A percentile compares a stretch with the other conserved stretches of the same genome.
phyloP scores from a whole-genome alignment of 108 stramenopile species.

The Skeletonema potamos region DNA sequence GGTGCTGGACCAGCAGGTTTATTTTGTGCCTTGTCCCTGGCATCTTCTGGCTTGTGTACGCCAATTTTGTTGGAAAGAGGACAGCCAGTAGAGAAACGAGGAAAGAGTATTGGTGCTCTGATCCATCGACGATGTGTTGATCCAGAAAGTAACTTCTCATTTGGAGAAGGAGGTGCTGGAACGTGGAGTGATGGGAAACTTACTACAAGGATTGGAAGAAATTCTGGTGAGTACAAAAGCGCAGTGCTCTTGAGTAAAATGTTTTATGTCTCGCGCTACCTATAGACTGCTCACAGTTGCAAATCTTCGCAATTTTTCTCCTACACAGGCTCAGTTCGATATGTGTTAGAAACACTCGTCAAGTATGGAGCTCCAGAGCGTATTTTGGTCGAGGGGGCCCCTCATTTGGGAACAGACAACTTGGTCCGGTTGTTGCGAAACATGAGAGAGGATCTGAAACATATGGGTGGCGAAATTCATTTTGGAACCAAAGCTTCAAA shows the following conservation, averaged over 20 bases:
- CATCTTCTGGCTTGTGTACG: slow-evolving; percentile 47
- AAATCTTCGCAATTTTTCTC: neutral
- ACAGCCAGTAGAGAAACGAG: slow-evolving; percentile 89
- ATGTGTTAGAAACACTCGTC: slow-evolving; percentile 83
- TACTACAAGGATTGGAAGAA: slow-evolving; percentile 91
- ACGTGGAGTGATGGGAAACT: slow-evolving; percentile 97
- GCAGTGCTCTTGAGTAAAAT: no score
- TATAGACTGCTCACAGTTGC: neutral
- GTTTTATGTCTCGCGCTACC: neutral
- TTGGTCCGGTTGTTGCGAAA: slow-evolving; percentile 82
- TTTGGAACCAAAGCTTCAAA: slow-evolving; percentile 82
- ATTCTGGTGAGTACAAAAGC: slow-evolving; percentile 40
- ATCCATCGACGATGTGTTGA: slow-evolving; percentile 64
- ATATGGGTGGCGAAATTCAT: slow-evolving; percentile 73
- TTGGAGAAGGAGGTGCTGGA: slow-evolving; percentile 96
- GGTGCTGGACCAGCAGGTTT: slow-evolving; percentile 89
- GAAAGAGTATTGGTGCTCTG: slow-evolving; percentile 88
- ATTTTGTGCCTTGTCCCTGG: slow-evolving; percentile 88
- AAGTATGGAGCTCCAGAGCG: slow-evolving; percentile 83
- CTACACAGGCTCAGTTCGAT: slow-evolving; percentile 45
- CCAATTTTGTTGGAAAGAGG: slow-evolving; percentile 89
- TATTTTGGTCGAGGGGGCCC: slow-evolving; percentile 90
- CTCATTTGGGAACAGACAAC: slow-evolving; percentile 95
- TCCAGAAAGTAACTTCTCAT: slow-evolving; percentile 86
- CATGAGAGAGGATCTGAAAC: slow-evolving; percentile 67